Evolutionary conservation across 129 eudicot genomes (phyloP).

Genomic region (Pittosporum tobira): DNA sequence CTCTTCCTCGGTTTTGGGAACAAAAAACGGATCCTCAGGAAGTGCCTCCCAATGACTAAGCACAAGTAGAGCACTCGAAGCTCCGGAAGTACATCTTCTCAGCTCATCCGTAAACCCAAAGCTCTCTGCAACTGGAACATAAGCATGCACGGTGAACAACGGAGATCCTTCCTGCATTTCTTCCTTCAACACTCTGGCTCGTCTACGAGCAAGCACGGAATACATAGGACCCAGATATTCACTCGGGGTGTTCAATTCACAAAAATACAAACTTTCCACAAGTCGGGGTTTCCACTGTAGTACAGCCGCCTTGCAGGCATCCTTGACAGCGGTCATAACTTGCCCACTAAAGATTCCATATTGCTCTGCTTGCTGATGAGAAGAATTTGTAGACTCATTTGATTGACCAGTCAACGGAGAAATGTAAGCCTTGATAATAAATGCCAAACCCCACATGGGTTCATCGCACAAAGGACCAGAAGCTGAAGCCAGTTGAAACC

Average conservation of each 20-base stretch:
- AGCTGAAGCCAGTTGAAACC: conserved; percentile 90
- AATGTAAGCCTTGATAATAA: conserved; percentile 60
- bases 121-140: conserved; percentile 89
- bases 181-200: conserved; percentile 83
- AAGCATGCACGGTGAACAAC: conserved; percentile 84
- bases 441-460: conserved; percentile 98
- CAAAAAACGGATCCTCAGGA: conserved; percentile 88
- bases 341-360: conserved; percentile 86
- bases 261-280: conserved; percentile 82
- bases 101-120: conserved; percentile 90
- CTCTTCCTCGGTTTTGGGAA: conserved; percentile 94
- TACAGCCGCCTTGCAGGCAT: conserved; percentile 77
- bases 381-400: conserved; percentile 31
- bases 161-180: conserved; percentile 98
- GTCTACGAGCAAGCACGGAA: conserved; percentile 74
- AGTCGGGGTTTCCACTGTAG: conserved; percentile 80
- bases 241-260: conserved; percentile 81
- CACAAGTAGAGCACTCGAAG: conserved; percentile 89
- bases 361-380: conserved; percentile 46
- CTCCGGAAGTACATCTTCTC: conserved; percentile 86
- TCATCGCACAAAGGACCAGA: conserved; percentile 93
- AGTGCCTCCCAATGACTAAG: conserved; percentile 90
- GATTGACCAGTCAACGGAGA: conserved; percentile 27
- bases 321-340: conserved; percentile 93
- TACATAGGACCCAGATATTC: conserved; percentile 77